phyloP scores from a whole-genome alignment of 2,329 filamentous ascomycete species.

The Tolypocladium amazonense region DNA sequence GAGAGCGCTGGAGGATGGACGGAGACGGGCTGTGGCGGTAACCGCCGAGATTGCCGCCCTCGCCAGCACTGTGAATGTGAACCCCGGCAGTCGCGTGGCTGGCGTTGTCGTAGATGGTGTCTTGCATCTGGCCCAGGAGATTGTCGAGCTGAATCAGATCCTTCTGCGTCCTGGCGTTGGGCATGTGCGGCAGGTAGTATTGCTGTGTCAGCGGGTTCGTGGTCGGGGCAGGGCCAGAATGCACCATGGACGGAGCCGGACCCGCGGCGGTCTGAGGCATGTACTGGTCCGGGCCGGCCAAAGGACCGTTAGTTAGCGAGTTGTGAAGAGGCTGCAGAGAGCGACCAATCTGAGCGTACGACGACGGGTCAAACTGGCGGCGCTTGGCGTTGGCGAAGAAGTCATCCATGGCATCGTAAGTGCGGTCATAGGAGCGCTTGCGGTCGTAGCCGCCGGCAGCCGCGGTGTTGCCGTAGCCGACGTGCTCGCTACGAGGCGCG shows the following conservation, averaged over 20 bases:
- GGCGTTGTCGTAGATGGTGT: conserved; percentile 89
- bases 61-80: conserved; percentile 64
- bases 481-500: conserved; percentile 44
- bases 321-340: conserved; percentile 74
- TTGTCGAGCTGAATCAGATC: conserved; percentile 91
- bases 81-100: conserved; percentile 72
- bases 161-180: conserved; percentile 82
- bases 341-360: conserved; percentile 86
- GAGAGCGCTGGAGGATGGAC: conserved; percentile 27
- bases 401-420: conserved; percentile 82
- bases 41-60: conserved; percentile 38
- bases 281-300: conserved; percentile 40
- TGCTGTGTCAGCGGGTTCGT: conserved; percentile 56
- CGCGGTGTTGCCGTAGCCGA: conserved; percentile 47
- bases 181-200: conserved; percentile 68
- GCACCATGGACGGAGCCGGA: conserved; percentile 31
- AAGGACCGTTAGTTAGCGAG: conserved; percentile 45
- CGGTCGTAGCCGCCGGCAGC: conserved; percentile 51
- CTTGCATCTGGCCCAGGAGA: conserved; percentile 91
- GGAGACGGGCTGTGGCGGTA: conserved; percentile 49
- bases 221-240: conserved; percentile 46
- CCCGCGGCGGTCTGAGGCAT: conserved; percentile 30
- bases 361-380: conserved; percentile 76
- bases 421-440: conserved; percentile 78
- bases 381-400: conserved; percentile 93